These are phyloP conservation scores for Penicillium expansum DNA, from an alignment of 2,329 filamentous ascomycete species.

Conservation along the genomic window DNA sequence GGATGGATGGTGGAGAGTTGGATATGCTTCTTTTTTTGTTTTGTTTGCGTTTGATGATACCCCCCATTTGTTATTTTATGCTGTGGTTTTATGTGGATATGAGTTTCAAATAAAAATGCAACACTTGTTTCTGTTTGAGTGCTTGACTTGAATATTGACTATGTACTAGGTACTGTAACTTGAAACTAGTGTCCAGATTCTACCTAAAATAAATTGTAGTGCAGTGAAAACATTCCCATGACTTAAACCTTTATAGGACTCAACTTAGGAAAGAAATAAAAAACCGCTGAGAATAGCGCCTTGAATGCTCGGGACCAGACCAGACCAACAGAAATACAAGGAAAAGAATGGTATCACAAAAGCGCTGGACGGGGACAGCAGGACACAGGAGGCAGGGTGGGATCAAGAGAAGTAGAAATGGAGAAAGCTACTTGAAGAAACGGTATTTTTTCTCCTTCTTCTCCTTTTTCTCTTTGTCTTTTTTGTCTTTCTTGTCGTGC, in stretches of 20 bases:
- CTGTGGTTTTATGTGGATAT: neutral
- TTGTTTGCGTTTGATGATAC: neutral
- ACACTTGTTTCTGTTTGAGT: neutral
- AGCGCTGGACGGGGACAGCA: constrained; percentile 24
- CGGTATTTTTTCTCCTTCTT: constrained; percentile 57
- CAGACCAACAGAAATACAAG: constrained; percentile 15
- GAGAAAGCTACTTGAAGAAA: constrained; percentile 46
- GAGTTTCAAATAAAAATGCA: neutral
- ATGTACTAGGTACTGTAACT: neutral
- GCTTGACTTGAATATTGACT: neutral
- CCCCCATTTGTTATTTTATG: neutral
- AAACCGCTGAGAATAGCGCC: constrained; percentile 13
- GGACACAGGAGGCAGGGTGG: constrained; percentile 1
- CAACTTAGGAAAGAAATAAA: neutral
- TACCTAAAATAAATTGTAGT: neutral
- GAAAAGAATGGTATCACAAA: constrained; percentile 37
- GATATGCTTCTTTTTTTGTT: neutral
- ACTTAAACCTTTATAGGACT: neutral
- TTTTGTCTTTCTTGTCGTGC: constrained; percentile 46
- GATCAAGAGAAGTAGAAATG: neutral
- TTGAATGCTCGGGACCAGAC: constrained; percentile 17
- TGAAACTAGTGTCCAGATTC: neutral
- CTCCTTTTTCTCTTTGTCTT: constrained; percentile 50
- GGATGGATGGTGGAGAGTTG: neutral
- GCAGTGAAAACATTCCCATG: neutral